Evolutionary conservation across 257 asterid species (phyloP).

Genomic region (Primulina tabacum): DNA sequence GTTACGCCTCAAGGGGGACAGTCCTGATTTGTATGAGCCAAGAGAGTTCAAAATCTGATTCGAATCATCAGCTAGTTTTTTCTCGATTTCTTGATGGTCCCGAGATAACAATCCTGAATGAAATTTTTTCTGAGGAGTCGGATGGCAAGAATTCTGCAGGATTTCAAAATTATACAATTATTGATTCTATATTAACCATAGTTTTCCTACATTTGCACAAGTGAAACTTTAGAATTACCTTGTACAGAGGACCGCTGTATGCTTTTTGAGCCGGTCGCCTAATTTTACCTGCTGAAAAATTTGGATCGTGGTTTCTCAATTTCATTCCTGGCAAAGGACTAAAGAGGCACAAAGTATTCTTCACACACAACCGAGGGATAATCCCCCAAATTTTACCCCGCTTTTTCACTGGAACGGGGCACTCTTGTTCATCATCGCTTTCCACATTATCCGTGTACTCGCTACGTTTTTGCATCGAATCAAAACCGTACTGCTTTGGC

Average conservation of each 20-base stretch:
- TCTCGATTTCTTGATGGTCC: conserved; percentile 43
- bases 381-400: conserved; percentile 72
- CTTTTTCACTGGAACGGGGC: conserved; percentile 44
- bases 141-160: conserved; percentile 54
- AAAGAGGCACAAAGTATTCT: conserved; percentile 65
- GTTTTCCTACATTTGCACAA: neutral
- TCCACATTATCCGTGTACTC: conserved; percentile 43
- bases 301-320: conserved; percentile 44
- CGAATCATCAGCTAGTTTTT: conserved; percentile 34
- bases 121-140: conserved; percentile 53
- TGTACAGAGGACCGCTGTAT: conserved; percentile 85
- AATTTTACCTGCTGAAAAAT: conserved; percentile 45
- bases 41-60: conserved; percentile 32
- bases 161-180: conserved; percentile 14
- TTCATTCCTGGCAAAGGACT: conserved; percentile 68
- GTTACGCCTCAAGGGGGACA: conserved; percentile 58
- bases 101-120: conserved; percentile 74
- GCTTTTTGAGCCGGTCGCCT: conserved; percentile 65
- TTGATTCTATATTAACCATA: neutral
- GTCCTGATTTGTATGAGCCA: conserved; percentile 43
- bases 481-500: conserved; percentile 37
- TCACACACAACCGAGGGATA: conserved; percentile 74
- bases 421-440: conserved; percentile 51
- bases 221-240: conserved; percentile 38
- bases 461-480: conserved; percentile 32